These are phyloP conservation scores for Acer saccharum DNA, from an alignment of 345 rosid genomes.

Conservation along the genomic window DNA sequence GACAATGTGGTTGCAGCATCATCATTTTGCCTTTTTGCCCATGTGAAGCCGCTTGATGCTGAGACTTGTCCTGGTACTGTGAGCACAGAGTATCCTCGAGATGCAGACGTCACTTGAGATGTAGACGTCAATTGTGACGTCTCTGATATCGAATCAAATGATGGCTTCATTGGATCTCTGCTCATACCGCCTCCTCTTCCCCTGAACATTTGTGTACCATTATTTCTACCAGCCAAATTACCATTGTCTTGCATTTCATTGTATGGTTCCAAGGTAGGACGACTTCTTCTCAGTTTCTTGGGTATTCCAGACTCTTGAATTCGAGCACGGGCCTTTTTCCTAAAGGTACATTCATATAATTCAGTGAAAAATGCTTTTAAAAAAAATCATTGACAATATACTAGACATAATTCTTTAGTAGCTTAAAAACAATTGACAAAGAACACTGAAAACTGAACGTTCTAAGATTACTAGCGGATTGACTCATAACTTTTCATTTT, in stretches of 20 bases:
- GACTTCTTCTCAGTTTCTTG: slow-evolving; percentile 46
- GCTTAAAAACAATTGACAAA: not conserved
- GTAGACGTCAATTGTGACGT: slow-evolving; percentile 27
- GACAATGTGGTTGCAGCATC: slow-evolving; percentile 54
- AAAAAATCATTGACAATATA: not conserved
- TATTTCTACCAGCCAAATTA: slow-evolving; percentile 18
- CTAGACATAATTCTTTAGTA: not conserved
- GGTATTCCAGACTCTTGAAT: slow-evolving; percentile 44
- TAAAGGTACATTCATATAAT: slow-evolving; percentile 27
- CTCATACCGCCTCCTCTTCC: slow-evolving; percentile 16
- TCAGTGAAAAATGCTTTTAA: not conserved
- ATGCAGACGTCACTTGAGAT: slow-evolving; percentile 31
- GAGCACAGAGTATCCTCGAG: slow-evolving; percentile 37
- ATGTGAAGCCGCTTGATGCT: slow-evolving; percentile 53
- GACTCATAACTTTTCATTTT: not conserved
- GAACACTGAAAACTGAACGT: not conserved
- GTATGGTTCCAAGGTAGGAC: slow-evolving; percentile 37
- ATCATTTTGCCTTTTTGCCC: slow-evolving; percentile 53
- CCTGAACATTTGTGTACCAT: slow-evolving; percentile 12
- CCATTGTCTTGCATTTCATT: slow-evolving; percentile 36
- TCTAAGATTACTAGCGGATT: not conserved
- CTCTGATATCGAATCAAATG: slow-evolving; percentile 36
- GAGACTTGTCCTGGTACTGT: slow-evolving; percentile 45
- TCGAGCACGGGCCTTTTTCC: slow-evolving; percentile 52
- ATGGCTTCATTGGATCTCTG: slow-evolving; percentile 24